A percentile compares a stretch with the other conserved stretches of the same genome.
Evolutionary conservation across 441 rosid species (phyloP).

Genomic region (Sinapis alba): DNA sequence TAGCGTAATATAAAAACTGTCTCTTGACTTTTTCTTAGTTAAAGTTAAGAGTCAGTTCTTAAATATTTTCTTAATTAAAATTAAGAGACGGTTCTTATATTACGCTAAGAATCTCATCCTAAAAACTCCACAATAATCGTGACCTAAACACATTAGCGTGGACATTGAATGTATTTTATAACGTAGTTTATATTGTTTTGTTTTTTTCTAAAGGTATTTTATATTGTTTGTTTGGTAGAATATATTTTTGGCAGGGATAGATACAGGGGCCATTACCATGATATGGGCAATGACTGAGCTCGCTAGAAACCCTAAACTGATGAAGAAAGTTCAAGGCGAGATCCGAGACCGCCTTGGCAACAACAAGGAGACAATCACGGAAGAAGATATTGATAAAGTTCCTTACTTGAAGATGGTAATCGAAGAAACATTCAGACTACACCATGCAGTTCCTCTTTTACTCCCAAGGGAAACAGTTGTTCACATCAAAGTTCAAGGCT

Average conservation of each 20-base stretch:
- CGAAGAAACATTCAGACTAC: neutral
- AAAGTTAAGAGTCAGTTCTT: no score
- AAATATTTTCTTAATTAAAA: no score
- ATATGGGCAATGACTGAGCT: slow-evolving; percentile 1
- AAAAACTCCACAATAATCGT: no score
- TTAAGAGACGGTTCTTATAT: no score
- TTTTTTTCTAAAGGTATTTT: neutral
- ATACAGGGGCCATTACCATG: neutral
- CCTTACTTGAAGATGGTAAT: neutral
- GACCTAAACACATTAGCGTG: neutral
- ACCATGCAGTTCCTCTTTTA: slow-evolving; percentile 5
- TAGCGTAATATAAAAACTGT: no score
- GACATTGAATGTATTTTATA: neutral
- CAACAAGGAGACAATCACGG: neutral
- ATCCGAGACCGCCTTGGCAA: neutral
- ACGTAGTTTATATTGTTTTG: neutral
- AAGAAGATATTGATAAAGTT: neutral
- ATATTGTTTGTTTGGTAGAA: neutral
- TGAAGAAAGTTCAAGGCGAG: slow-evolving; percentile 1
- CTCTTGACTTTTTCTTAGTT: no score
- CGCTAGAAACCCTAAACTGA: slow-evolving; percentile 1
- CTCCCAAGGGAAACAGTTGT: neutral
- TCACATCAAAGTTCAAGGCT: slow-evolving; percentile 5
- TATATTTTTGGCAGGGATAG: neutral
- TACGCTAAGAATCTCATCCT: no score